A percentile compares a stretch with the other conserved stretches of the same genome.
Evolutionary conservation across 768 basidiomycete genomes (phyloP).

Genomic region (Tylopilus felleus): DNA sequence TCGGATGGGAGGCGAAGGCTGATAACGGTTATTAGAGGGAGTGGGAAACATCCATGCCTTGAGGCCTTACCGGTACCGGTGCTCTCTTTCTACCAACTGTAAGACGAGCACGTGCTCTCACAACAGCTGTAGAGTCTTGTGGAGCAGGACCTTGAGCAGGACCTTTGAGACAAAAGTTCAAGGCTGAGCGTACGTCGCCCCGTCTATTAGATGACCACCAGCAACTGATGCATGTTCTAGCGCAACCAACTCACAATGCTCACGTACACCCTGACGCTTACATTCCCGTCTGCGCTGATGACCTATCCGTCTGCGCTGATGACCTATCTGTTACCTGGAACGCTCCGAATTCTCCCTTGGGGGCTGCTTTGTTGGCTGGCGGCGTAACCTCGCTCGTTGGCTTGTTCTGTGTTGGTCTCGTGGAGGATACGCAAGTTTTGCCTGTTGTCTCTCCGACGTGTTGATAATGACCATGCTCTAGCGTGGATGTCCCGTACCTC

Average conservation of each 20-base stretch:
- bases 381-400: constrained; percentile 79
- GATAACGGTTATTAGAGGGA: not conserved
- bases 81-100: constrained; percentile 62
- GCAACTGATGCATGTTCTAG: constrained; percentile 29
- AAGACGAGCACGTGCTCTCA: constrained; percentile 53
- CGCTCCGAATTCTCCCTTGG: constrained; percentile 69
- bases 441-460: not conserved
- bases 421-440: constrained; percentile 64
- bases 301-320: constrained; percentile 90
- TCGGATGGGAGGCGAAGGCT: not conserved
- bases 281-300: constrained; percentile 74
- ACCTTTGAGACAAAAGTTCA: constrained; percentile 46
- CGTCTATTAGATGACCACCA: not conserved
- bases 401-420: constrained; percentile 76
- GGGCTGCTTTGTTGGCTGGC: constrained; percentile 73
- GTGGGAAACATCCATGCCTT: no score
- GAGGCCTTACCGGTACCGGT: constrained; percentile 59
- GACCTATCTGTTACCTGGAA: no score
- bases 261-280: constrained; percentile 67
- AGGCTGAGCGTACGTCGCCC: constrained; percentile 52
- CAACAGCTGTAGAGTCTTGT: constrained; percentile 50
- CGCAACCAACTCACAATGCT: constrained; percentile 70
- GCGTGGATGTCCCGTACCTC: constrained; percentile 63
- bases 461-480: constrained; percentile 19
- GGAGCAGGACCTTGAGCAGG: no score